Base-by-base conservation (phyloP, 2,329 filamentous ascomycete genomes). In the Leptographium flavum region DNA sequence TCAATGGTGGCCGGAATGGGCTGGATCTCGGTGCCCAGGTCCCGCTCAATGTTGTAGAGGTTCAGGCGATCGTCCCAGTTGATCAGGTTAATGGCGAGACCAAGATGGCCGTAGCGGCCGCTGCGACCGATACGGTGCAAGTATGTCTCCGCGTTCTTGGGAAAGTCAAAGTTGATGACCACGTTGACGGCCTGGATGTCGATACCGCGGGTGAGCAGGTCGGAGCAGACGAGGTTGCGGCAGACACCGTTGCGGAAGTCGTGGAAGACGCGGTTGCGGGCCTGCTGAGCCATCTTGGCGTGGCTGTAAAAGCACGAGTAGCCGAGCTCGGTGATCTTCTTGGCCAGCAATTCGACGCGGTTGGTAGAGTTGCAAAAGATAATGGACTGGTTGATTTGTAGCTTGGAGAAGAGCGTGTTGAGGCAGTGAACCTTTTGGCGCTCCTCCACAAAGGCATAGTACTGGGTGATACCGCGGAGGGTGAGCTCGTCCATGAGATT, bases 351-450 rank as follows among this genome's bases (percentile, higher is more conserved):
- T 66, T 98, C 92, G 49, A 98, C 92, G 53, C 92, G 86, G 64
- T 96, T 96, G 45, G 92, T 98, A 35, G 92, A 98, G 67, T 98
- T 98, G 69, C 92, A 98, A 70, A 98, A 98, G 62, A 98, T 98
- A 69, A 98, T 98, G 51, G 93, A 98, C 70, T 98, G 92, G 68
- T 98, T 98, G 69, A 98, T 98, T 66, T 98, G 90, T 15, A 98
- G 79, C 66, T 95, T 94, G 55, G 88, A 95, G 71, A 98, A 98
- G 52, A 98, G 81, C 1, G 92, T 98, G 70, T 98, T 98, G 53
- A 98, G 69, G 63, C 92, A 98, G 68, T 98, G 93, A 19, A 98
- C 92, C 68, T 98, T 98, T 62, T 95, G 87, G 69, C 95, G 95
- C 68, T 98, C 92, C 65, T 98, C 92, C 43, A 98, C 93, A 55